Evolutionary conservation across 2,329 filamentous ascomycete genomes (phyloP).

Genomic region (Pyricularia sp.): DNA sequence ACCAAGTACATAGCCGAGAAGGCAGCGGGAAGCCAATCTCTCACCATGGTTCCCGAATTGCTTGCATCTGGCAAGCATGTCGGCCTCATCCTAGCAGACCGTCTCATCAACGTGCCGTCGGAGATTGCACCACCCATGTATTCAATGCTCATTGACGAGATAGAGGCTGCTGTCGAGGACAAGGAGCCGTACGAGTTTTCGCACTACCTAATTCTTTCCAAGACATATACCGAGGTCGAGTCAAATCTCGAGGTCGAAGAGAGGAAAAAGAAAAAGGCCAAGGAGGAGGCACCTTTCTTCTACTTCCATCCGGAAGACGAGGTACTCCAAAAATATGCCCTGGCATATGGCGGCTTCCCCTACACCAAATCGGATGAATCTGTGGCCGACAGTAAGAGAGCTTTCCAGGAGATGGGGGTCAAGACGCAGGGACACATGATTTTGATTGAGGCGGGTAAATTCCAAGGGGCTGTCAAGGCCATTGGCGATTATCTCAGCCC

Average conservation of each 20-base stretch:
- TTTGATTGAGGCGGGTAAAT: slow-evolving; percentile 68
- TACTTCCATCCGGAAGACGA: slow-evolving; percentile 98
- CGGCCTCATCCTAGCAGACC: slow-evolving; percentile 80
- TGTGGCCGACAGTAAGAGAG: slow-evolving; percentile 78
- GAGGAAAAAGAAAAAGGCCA: slow-evolving; percentile 52
- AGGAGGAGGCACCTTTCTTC: slow-evolving; percentile 50
- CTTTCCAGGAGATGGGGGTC: slow-evolving; percentile 88
- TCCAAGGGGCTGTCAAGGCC: slow-evolving; percentile 62
- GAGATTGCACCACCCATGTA: slow-evolving; percentile 91
- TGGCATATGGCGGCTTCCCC: slow-evolving; percentile 56
- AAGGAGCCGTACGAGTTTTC: slow-evolving; percentile 87
- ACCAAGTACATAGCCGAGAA: slow-evolving; percentile 55
- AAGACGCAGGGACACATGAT: slow-evolving; percentile 75
- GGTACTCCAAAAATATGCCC: slow-evolving; percentile 63
- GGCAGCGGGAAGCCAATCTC: slow-evolving; percentile 36
- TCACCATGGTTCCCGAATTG: slow-evolving; percentile 47
- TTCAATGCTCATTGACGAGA: slow-evolving; percentile 83
- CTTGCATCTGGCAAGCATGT: slow-evolving; percentile 48
- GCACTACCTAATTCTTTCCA: slow-evolving; percentile 84
- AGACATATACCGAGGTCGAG: slow-evolving; percentile 81
- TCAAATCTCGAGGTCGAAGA: slow-evolving; percentile 63
- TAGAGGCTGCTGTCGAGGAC: slow-evolving; percentile 76
- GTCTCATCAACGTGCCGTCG: slow-evolving; percentile 91
- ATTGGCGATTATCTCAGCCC: slow-evolving; percentile 60
- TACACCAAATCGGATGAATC: slow-evolving; percentile 74